Percentiles rank a stretch among this genome's conserved stretches.
These are phyloP conservation scores for Trichoderma gracile DNA, from an alignment of 2,329 filamentous ascomycete species.

Conservation along the genomic window DNA sequence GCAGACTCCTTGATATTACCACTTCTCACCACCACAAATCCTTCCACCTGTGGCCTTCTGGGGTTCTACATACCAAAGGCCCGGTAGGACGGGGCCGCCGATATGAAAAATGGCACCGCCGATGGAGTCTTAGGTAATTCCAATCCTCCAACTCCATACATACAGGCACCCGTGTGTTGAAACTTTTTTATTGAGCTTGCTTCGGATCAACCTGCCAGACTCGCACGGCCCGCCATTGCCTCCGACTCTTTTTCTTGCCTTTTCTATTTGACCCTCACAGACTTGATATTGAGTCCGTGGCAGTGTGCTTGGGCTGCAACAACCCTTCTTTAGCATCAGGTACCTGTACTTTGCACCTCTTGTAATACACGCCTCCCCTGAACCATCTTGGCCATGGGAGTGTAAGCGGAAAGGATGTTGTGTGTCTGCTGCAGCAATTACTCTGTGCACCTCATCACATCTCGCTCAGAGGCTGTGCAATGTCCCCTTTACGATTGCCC, in stretches of 20 bases:
- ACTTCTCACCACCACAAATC: not conserved
- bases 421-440: not conserved
- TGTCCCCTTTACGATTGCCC: not conserved
- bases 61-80: not conserved
- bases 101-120: slow-evolving; percentile 18
- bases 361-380: not conserved
- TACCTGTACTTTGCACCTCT: not conserved
- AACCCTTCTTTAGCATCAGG: not conserved
- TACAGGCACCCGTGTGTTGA: slow-evolving; percentile 8
- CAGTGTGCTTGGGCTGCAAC: not conserved
- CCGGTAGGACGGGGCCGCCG: slow-evolving; percentile 9
- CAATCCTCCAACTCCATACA: not conserved
- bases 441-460: not conserved
- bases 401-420: not conserved
- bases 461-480: not conserved
- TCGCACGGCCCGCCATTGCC: slow-evolving; percentile 9
- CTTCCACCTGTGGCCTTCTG: not conserved
- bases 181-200: not conserved
- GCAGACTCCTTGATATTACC: not conserved
- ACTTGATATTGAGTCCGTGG: not conserved
- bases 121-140: slow-evolving; percentile 11
- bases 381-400: not conserved
- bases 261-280: not conserved
- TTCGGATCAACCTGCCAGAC: not conserved
- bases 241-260: slow-evolving; percentile 23